These are phyloP conservation scores for Suillus variegatus DNA, from an alignment of 768 basidiomycete species.

Conservation along the genomic window DNA sequence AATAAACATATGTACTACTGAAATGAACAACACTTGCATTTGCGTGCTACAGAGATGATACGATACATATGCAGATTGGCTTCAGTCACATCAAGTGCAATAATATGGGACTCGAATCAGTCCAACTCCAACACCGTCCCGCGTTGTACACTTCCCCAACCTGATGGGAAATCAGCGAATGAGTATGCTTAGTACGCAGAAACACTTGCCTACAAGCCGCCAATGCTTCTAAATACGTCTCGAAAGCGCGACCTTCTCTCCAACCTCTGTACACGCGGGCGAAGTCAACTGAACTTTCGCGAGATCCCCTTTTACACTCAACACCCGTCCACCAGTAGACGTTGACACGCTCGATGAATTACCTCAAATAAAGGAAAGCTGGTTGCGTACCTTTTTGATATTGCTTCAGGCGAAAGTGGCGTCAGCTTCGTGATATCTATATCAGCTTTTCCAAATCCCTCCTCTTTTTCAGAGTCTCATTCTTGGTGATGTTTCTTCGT, in stretches of 20 bases:
- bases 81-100: neutral
- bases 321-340: slow-evolving; percentile 92
- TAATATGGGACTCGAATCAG: slow-evolving; percentile 28
- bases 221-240: slow-evolving; percentile 97
- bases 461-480: too few relatives aligned
- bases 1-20: neutral
- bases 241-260: slow-evolving; percentile 96
- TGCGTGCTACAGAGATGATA: neutral
- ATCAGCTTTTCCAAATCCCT: slow-evolving; percentile 32
- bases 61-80: neutral
- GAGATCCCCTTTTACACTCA: slow-evolving; percentile 92
- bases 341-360: slow-evolving; percentile 65
- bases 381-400: slow-evolving; percentile 77
- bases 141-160: slow-evolving; percentile 81
- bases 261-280: slow-evolving; percentile 94
- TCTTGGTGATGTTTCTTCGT: too few relatives aligned
- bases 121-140: slow-evolving; percentile 84
- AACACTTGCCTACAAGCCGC: slow-evolving; percentile 85
- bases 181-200: neutral
- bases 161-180: slow-evolving; percentile 26
- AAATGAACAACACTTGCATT: neutral
- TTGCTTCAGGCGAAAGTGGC: slow-evolving; percentile 86
- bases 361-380: neutral
- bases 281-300: slow-evolving; percentile 93
- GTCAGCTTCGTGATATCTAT: slow-evolving; percentile 82